These are phyloP conservation scores for slime mould (Dictyostelium discoideum) DNA, from an alignment of 78 protist species.

Conservation along the genomic window DNA sequence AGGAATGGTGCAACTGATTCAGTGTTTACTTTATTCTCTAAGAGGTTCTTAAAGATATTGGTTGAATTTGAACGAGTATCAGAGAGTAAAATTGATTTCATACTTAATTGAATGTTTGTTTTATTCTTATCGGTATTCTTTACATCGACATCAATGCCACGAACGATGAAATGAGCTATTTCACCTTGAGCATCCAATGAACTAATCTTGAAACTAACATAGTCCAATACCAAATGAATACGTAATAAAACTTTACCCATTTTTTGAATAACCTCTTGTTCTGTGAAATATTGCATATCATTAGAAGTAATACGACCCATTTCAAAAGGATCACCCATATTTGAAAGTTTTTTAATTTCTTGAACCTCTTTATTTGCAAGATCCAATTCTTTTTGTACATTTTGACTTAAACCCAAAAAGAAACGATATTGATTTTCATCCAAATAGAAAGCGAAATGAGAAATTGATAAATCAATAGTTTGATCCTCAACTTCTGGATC, in stretches of 20 bases:
- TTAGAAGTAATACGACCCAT: not conserved
- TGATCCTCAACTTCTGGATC: constrained; percentile 29
- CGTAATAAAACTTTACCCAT: constrained; percentile 44
- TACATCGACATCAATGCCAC: not conserved
- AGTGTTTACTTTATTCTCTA: not conserved
- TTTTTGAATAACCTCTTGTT: constrained; percentile 29
- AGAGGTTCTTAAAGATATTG: constrained; percentile 34
- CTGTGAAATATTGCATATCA: constrained; percentile 58
- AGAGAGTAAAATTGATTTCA: constrained; percentile 24
- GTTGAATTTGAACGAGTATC: constrained; percentile 27
- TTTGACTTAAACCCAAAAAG: constrained; percentile 31
- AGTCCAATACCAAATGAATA: not conserved
- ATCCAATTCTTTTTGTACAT: constrained; percentile 2
- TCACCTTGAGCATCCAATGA: not conserved
- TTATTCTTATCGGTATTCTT: constrained; percentile 30
- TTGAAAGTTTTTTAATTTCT: not conserved
- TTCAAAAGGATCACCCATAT: not conserved
- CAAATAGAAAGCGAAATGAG: constrained; percentile 37
- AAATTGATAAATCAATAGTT: not conserved
- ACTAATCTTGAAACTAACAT: not conserved
- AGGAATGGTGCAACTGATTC: constrained; percentile 3
- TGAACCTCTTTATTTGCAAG: not conserved
- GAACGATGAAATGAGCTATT: constrained; percentile 35
- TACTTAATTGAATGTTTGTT: constrained; percentile 19
- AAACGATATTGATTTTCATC: constrained; percentile 56